Percentiles rank a stretch among this genome's conserved stretches.
Conservation (phyloP, 805 yeast genomes). For the Wickerhamiella kazuoi region DNA sequence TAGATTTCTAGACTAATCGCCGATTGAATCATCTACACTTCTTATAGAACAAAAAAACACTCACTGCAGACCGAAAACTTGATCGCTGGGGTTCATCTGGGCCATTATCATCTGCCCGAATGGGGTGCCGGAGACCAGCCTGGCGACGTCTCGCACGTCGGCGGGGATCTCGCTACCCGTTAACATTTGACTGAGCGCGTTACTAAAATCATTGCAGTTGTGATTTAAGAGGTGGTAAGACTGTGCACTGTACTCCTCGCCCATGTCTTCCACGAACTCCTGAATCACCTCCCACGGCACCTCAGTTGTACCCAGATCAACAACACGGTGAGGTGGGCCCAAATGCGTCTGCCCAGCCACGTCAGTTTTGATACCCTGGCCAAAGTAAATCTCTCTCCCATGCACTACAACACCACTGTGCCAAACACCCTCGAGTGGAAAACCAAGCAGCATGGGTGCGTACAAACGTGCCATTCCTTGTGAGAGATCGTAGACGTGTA, state of each 20-base stretch:
- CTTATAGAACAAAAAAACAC: too few species aligned
- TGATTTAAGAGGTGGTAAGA: slow-evolving; percentile 41
- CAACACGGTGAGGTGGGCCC: slow-evolving; percentile 36
- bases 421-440: slow-evolving; percentile 41
- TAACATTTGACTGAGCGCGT: slow-evolving; percentile 38
- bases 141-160: slow-evolving; percentile 35
- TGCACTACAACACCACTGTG: slow-evolving; percentile 42
- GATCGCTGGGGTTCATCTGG: slow-evolving; percentile 15
- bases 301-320: slow-evolving; percentile 36
- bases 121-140: slow-evolving; percentile 32
- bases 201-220: slow-evolving; percentile 53
- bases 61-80: neutral
- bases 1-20: too few species aligned
- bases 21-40: too few species aligned
- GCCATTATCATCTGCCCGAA: slow-evolving; percentile 32
- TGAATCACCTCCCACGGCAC: slow-evolving; percentile 34
- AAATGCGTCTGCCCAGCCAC: slow-evolving; percentile 40
- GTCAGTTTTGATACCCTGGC: slow-evolving; percentile 35
- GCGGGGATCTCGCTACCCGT: slow-evolving; percentile 39
- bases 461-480: slow-evolving; percentile 33
- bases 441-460: slow-evolving; percentile 32
- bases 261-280: slow-evolving; percentile 36
- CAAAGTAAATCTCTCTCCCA: slow-evolving; percentile 41
- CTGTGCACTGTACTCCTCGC: slow-evolving; percentile 28
- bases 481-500: slow-evolving; percentile 47